Percentiles rank a stretch among this genome's conserved stretches.
Conservation (phyloP, 148 eudicot genomes). For the Rhododendron ovatum region DNA sequence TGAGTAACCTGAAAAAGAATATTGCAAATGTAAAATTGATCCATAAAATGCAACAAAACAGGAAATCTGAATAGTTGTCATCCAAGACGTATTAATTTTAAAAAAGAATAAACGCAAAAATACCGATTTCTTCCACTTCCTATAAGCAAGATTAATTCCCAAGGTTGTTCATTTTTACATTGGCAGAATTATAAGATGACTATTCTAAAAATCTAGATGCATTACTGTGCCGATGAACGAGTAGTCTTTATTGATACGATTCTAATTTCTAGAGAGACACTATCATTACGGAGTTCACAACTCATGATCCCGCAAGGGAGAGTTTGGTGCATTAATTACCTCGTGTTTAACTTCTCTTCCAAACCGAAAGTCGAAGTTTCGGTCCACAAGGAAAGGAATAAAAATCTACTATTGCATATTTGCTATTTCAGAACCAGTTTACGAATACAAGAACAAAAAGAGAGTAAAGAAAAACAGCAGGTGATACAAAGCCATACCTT, state of each 20-base stretch:
- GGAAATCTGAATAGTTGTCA: not conserved
- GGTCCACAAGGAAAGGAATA: not conserved
- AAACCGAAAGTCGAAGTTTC: not conserved
- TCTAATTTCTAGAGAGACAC: not conserved
- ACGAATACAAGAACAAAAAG: conserved; percentile 1
- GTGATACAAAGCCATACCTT: conserved; percentile 40
- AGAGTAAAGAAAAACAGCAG: not conserved
- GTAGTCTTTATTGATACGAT: not conserved
- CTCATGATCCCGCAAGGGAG: not conserved
- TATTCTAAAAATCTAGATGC: not conserved
- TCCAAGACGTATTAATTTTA: not conserved
- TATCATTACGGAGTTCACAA: not conserved
- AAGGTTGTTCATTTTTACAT: not conserved
- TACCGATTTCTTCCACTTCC: not conserved
- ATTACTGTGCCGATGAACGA: not conserved
- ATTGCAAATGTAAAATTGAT: not conserved
- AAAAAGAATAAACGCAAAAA: not conserved
- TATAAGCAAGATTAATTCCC: not conserved
- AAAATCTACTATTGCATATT: not conserved
- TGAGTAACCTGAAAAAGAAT: conserved; percentile 25
- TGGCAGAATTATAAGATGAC: not conserved
- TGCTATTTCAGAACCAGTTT: not conserved
- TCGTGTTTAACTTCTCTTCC: not conserved
- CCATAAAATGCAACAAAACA: not conserved
- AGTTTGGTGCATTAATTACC: not conserved